Percentiles rank a stretch among this genome's conserved stretches.
These are phyloP conservation scores for Pluteus cervinus DNA, from an alignment of 768 basidiomycete species.

Conservation along the genomic window DNA sequence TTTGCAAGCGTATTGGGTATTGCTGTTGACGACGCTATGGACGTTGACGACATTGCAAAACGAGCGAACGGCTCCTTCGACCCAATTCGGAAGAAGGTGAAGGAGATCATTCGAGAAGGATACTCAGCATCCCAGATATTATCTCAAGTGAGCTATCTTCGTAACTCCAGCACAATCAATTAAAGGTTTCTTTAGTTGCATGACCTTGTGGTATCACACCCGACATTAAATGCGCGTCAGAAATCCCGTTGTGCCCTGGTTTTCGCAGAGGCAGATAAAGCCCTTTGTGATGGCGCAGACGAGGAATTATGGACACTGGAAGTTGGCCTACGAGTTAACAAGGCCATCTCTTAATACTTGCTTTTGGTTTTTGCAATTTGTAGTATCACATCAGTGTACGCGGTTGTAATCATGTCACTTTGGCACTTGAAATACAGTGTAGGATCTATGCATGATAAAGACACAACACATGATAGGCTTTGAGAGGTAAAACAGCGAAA, in stretches of 20 bases:
- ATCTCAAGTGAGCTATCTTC: conserved; percentile 58
- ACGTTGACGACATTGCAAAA: conserved; percentile 40
- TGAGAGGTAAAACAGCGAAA: conserved; percentile 2
- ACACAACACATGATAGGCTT: too few relatives aligned
- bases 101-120: conserved; percentile 75
- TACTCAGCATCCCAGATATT: conserved; percentile 90
- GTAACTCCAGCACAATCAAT: conserved; percentile 5
- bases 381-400: not conserved
- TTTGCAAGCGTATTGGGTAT: conserved; percentile 73
- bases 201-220: conserved; percentile 81
- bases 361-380: too few relatives aligned
- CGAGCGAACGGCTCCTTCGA: conserved; percentile 42
- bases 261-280: conserved; percentile 95
- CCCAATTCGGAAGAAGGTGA: conserved; percentile 65
- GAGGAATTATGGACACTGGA: conserved; percentile 95
- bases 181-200: conserved; percentile 57
- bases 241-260: conserved; percentile 78
- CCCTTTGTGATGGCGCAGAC: conserved; percentile 91
- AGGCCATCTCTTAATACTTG: conserved; percentile 37
- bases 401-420: not conserved
- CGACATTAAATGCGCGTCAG: conserved; percentile 69
- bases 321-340: conserved; percentile 74
- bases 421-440: too few relatives aligned
- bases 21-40: conserved; percentile 47
- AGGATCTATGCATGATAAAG: too few relatives aligned